Evolutionary conservation across 2,329 filamentous ascomycete genomes (phyloP).

Genomic region (Ophiosphaerella korrae): DNA sequence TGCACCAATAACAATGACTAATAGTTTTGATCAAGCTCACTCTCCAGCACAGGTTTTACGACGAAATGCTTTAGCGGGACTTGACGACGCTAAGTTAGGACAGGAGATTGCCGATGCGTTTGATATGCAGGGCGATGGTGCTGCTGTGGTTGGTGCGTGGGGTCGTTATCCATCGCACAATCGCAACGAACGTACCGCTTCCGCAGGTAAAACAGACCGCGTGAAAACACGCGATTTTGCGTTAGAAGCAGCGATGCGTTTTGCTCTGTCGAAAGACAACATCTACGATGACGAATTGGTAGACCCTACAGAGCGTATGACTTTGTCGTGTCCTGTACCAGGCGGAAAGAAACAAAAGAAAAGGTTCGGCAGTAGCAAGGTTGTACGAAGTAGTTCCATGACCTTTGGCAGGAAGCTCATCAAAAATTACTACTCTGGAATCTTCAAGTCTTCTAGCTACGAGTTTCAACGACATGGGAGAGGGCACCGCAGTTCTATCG

Average conservation of each 20-base stretch:
- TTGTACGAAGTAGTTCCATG: constrained; percentile 62
- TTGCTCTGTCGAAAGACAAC: constrained; percentile 22
- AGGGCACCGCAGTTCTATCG: constrained; percentile 52
- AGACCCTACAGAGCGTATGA: constrained; percentile 30
- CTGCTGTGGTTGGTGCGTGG: constrained; percentile 48
- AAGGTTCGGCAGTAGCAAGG: constrained; percentile 68
- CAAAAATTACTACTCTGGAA: constrained; percentile 53
- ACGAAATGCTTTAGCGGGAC: constrained; percentile 27
- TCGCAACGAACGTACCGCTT: constrained; percentile 47
- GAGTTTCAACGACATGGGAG: constrained; percentile 48
- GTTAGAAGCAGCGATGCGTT: constrained; percentile 37
- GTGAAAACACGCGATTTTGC: constrained; percentile 53
- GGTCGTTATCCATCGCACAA: constrained; percentile 54
- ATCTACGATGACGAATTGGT: constrained; percentile 27
- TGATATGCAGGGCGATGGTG: constrained; percentile 33
- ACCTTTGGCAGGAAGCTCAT: constrained; percentile 49
- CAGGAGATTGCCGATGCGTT: constrained; percentile 25
- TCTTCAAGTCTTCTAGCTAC: constrained; percentile 49
- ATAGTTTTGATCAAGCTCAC: background rate
- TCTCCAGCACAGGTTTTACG: constrained; percentile 6
- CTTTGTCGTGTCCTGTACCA: constrained; percentile 22
- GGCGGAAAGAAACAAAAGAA: constrained; percentile 52
- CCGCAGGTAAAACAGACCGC: constrained; percentile 46
- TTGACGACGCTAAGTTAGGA: constrained; percentile 5
- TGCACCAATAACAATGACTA: constrained; percentile 7